These are phyloP conservation scores for Hordeum pubiflorum DNA, from an alignment of 202 grass and related monocot genomes.

Conservation along the genomic window DNA sequence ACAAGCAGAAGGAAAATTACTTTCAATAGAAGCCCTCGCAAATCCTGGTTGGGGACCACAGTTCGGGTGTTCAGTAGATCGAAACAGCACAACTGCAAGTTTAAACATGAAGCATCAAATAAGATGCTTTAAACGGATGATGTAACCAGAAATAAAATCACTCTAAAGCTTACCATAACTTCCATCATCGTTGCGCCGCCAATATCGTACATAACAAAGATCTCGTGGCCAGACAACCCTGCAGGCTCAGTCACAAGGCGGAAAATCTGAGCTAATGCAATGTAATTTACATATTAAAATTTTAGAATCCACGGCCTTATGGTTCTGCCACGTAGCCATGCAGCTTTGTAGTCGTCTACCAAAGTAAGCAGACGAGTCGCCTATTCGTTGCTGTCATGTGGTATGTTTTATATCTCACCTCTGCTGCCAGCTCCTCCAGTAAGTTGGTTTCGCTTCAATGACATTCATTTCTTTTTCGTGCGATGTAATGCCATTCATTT, in stretches of 20 bases:
- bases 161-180: conserved; percentile 59
- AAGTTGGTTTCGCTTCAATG: not conserved
- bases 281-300: conserved; percentile 3
- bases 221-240: conserved; percentile 94
- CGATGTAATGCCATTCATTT: not conserved
- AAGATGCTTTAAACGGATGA: conserved; percentile 4
- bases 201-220: conserved; percentile 96
- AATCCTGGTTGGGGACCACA: conserved; percentile 81
- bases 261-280: conserved; percentile 21
- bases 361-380: not conserved
- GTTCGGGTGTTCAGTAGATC: conserved; percentile 73
- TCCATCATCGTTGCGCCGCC: conserved; percentile 95
- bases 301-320: not conserved
- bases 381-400: not conserved
- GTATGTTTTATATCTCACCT: not conserved
- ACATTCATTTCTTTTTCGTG: too few species aligned
- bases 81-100: conserved; percentile 85
- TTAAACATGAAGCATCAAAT: conserved; percentile 13
- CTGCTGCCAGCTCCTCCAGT: not conserved
- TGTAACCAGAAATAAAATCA: conserved; percentile 23
- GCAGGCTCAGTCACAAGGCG: conserved; percentile 27
- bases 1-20: conserved; percentile 51
- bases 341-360: not conserved
- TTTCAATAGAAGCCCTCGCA: conserved; percentile 80
- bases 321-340: not conserved